Evolutionary conservation across 2,329 filamentous ascomycete species (phyloP).

Genomic region (Dothideomycetes sp.): DNA sequence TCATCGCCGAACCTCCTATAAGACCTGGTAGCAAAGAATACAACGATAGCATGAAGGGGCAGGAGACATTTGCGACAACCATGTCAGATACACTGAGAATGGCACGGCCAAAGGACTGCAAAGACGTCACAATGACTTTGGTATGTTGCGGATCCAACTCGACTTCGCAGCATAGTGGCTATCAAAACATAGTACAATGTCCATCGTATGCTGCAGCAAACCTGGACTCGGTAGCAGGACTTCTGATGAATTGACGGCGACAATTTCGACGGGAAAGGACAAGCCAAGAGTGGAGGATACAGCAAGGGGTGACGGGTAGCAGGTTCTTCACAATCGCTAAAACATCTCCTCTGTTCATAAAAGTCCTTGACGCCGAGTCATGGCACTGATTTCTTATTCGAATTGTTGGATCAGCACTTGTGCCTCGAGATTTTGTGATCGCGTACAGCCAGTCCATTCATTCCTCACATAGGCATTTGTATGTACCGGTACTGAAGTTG

Average conservation of each 20-base stretch:
- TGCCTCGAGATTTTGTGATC: no score
- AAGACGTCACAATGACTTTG: not conserved
- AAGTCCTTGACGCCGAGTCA: no score
- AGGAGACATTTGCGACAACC: slow-evolving; percentile 14
- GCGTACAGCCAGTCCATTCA: no score
- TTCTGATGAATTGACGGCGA: slow-evolving; percentile 1
- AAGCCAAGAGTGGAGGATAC: no score
- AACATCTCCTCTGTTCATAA: no score
- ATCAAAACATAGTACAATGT: slow-evolving; percentile 5
- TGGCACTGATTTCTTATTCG: no score
- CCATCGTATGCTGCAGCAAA: slow-evolving; percentile 3
- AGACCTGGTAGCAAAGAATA: slow-evolving; percentile 23
- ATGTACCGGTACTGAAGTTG: no score
- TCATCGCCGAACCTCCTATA: slow-evolving; percentile 34
- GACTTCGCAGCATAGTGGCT: not conserved
- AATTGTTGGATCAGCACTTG: no score
- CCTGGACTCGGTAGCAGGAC: slow-evolving; percentile 2
- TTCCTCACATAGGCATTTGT: no score
- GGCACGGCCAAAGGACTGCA: not conserved
- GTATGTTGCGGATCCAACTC: not conserved
- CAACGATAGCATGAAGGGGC: slow-evolving; percentile 11
- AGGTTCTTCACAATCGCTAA: no score
- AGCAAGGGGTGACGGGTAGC: no score
- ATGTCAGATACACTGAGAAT: slow-evolving; percentile 1
- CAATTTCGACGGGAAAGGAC: no score